A percentile compares a stretch with the other conserved stretches of the same genome.
Evolutionary conservation across 139 green algal species (phyloP).

Genomic region (Diplosphaera chodatii): DNA sequence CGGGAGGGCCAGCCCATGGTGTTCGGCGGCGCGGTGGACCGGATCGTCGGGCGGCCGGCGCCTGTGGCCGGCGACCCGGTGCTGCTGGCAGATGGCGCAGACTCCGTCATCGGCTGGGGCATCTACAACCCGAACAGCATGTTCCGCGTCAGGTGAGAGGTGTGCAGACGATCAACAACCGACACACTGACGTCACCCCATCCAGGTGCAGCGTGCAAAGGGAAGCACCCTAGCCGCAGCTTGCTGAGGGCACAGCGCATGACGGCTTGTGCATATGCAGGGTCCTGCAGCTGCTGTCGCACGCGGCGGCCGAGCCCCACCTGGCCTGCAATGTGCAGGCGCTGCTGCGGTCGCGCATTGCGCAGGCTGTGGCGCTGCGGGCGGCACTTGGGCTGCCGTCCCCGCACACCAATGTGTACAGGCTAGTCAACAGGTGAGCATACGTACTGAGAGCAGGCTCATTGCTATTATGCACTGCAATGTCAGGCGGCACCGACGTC

Average conservation of each 20-base stretch:
- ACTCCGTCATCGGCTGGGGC: conserved; percentile 59
- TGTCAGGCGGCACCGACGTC: too few species aligned
- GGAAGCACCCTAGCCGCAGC: too few species aligned
- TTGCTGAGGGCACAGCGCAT: too few species aligned
- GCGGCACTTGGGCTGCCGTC: conserved; percentile 34
- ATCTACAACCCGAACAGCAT: conserved; percentile 75
- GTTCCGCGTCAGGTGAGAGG: conserved; percentile 70
- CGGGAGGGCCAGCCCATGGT: conserved; percentile 36
- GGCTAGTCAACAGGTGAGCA: conserved; percentile 72
- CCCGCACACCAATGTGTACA: conserved; percentile 36
- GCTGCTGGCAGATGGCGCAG: conserved; percentile 44
- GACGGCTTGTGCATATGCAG: too few species aligned
- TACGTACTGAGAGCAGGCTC: too few species aligned
- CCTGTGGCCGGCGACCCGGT: conserved; percentile 54
- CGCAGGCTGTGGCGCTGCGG: conserved; percentile 36
- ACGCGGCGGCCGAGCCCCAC: not conserved
- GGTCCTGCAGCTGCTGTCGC: conserved; percentile 30
- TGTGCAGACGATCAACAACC: too few species aligned
- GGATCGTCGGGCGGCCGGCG: conserved; percentile 41
- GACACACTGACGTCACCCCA: too few species aligned
- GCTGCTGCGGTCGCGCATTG: conserved; percentile 32
- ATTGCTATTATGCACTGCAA: too few species aligned
- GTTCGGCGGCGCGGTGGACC: conserved; percentile 65
- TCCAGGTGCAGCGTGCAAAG: too few species aligned
- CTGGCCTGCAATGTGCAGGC: conserved; percentile 29